Conservation (phyloP, 306 rosid genomes). For the Trifolium subterraneum region DNA sequence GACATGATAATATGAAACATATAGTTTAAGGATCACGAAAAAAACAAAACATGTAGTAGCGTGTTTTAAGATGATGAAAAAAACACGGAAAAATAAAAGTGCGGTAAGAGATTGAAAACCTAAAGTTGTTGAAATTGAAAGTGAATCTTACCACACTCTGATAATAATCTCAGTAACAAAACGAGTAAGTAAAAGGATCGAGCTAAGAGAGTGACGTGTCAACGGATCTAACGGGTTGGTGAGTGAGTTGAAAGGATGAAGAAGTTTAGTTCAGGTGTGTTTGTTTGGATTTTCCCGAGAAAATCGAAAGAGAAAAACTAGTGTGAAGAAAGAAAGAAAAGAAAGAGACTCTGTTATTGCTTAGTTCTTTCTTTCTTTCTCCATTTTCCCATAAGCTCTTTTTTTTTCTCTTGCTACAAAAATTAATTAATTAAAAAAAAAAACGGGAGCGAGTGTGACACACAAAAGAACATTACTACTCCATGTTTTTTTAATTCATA, state of each 20-base stretch:
- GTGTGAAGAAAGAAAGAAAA: slow-evolving; percentile 30
- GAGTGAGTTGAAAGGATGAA: slow-evolving; percentile 19
- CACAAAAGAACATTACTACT: slow-evolving; percentile 24
- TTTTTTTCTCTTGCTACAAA: slow-evolving; percentile 17
- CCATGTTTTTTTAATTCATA: background rate
- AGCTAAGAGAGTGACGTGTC: slow-evolving; percentile 18
- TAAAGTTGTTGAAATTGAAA: slow-evolving; percentile 24
- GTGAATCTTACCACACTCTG: slow-evolving; percentile 57
- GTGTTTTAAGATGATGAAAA: background rate
- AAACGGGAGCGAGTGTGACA: background rate
- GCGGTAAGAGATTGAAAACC: slow-evolving; percentile 1
- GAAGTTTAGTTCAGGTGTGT: background rate
- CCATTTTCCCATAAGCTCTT: slow-evolving; percentile 54
- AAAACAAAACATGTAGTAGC: slow-evolving; percentile 1
- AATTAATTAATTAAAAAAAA: background rate
- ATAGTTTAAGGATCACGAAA: slow-evolving; percentile 34
- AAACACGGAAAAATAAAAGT: slow-evolving; percentile 13
- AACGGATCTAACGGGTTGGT: slow-evolving; percentile 52
- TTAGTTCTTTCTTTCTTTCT: slow-evolving; percentile 42
- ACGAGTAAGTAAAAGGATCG: slow-evolving; percentile 40
- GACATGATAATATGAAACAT: background rate
- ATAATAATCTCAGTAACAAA: slow-evolving; percentile 29
- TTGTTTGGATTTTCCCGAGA: slow-evolving; percentile 56
- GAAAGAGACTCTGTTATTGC: slow-evolving; percentile 11
- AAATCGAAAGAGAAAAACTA: slow-evolving; percentile 44